Percentiles rank a stretch among this genome's conserved stretches.
Conservation (phyloP, 257 asterid species). For the Forsythia suspensa region DNA sequence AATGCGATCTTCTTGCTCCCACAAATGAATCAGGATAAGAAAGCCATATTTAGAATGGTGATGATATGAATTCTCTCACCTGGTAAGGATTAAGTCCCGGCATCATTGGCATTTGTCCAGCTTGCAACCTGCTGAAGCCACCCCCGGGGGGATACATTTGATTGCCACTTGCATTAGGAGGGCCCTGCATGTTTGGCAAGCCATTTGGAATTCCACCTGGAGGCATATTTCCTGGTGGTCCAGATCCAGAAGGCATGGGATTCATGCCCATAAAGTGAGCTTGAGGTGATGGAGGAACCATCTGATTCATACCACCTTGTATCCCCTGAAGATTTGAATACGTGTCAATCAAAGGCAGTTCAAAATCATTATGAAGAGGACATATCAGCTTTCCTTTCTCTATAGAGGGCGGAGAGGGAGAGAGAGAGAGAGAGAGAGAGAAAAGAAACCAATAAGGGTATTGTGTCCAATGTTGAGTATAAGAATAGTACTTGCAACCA, state of each 20-base stretch:
- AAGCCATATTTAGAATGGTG: background rate
- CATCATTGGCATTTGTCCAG: slow-evolving; percentile 88
- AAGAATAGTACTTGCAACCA: background rate
- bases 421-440: background rate
- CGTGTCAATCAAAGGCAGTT: slow-evolving; percentile 20
- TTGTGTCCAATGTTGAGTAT: background rate
- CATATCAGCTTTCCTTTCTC: background rate
- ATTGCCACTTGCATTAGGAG: slow-evolving; percentile 47
- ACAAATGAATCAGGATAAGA: background rate
- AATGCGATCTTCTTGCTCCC: background rate
- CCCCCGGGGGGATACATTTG: slow-evolving; percentile 88
- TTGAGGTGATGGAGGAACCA: slow-evolving; percentile 77
- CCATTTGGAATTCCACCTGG: slow-evolving; percentile 64
- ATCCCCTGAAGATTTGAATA: slow-evolving; percentile 41
- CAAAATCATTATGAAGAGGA: slow-evolving; percentile 15
- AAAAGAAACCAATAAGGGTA: background rate
- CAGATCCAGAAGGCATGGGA: slow-evolving; percentile 71
- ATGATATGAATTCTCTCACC: slow-evolving; percentile 43
- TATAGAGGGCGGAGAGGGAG: background rate
- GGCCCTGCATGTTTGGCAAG: slow-evolving; percentile 55
- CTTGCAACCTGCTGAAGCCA: slow-evolving; percentile 76
- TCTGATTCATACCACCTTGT: slow-evolving; percentile 83
- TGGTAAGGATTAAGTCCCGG: slow-evolving; percentile 85
- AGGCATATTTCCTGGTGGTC: slow-evolving; percentile 63
- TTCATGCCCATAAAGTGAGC: slow-evolving; percentile 82